Percentiles rank a stretch among this genome's conserved stretches.
Evolutionary conservation across 371 early-diverging fungal species (phyloP).

Genomic region (Basidiobolus meristosporus): DNA sequence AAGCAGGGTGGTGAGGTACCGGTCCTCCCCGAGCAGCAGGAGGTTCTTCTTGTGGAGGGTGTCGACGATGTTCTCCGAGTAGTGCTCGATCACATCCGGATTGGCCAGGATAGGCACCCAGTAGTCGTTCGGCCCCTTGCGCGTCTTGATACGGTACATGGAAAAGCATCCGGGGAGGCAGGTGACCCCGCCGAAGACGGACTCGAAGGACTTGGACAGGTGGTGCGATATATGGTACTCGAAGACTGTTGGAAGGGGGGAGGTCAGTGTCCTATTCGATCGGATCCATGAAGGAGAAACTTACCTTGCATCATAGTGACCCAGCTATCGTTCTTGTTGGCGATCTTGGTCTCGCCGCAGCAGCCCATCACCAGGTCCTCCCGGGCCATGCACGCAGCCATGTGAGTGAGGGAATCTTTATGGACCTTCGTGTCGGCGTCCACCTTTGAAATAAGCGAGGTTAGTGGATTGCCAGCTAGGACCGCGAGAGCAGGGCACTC

Average conservation of each 20-base stretch:
- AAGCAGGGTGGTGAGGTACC: slow-evolving; percentile 96
- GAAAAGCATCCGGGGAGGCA: slow-evolving; percentile 96
- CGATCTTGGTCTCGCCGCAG: slow-evolving; percentile 78
- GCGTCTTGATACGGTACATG: slow-evolving; percentile 82
- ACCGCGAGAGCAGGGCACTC: too few relatives aligned
- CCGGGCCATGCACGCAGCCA: slow-evolving; percentile 53
- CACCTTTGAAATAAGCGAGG: slow-evolving; percentile 86
- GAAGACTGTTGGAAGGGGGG: too few relatives aligned
- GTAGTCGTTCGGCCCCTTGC: slow-evolving; percentile 51
- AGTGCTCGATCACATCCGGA: slow-evolving; percentile 86
- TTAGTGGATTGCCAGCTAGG: too few relatives aligned
- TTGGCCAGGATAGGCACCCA: slow-evolving; percentile 82
- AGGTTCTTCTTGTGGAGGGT: slow-evolving; percentile 98
- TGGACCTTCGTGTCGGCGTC: slow-evolving; percentile 90
- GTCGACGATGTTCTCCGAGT: slow-evolving; percentile 90
- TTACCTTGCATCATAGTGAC: slow-evolving; percentile 90
- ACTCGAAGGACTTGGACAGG: slow-evolving; percentile 83
- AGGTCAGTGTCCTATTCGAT: too few relatives aligned
- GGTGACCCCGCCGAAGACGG: slow-evolving; percentile 91
- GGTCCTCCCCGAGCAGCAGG: slow-evolving; percentile 94
- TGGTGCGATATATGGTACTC: slow-evolving; percentile 95
- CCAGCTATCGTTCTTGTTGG: slow-evolving; percentile 64
- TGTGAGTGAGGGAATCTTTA: slow-evolving; percentile 47
- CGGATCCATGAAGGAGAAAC: too few relatives aligned
- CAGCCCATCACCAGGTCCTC: slow-evolving; percentile 63